Evolutionary conservation across 78 protist genomes (phyloP), one percentile per base, ranked within the genome.

Genomic region (Mastigamoeba balamuthi): DNA sequence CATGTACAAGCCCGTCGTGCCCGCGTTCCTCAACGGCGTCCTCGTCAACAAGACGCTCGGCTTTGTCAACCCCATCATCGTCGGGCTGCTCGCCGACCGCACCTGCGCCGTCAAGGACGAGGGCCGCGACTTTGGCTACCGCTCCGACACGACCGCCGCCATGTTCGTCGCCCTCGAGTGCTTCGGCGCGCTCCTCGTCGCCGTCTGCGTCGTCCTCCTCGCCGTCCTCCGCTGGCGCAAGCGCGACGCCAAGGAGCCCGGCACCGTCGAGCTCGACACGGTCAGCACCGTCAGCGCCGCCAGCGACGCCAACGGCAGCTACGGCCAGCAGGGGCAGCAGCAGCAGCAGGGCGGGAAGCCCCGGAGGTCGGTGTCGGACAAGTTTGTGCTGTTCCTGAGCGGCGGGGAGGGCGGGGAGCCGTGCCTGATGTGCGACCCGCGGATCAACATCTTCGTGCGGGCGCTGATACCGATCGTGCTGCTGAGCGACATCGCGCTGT

Each of bases 401-500:
- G n/a, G n/a, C n/a, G n/a, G n/a, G n/a, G n/a, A n/a, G n/a, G n/a
- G n/a, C n/a, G n/a, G n/a, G n/a, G n/a, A n/a, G n/a, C 58, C 58
- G 33, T 48, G 58, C 17, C 58, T 48, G 17, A 48, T 48, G 17
- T 17, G 17, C 58, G 33, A 48, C 17, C 58, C 58, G 33, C 17
- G 17, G 17, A 48, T 48, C 58, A 17, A 17, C 17, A 17, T 17
- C 17, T 48, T 17, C 33, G 17, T 48, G 17, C 58, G 58, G 17
- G 17, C 17, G 17, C 17, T 48, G 33, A 48, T 48, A 17, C 58
- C 58, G 33, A 17, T 72, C 40, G 0, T 40, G 8, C 36, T 69
- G 29, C 48, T 71, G 48, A 7, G 3, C 10, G 71, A 66, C 74
- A 30, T 80, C 6, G 74, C 75, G 25, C 7, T 73, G 30, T 73